These are phyloP conservation scores for Neurospora sp. DNA, from an alignment of 495 filamentous ascomycete species.

Conservation along the genomic window DNA sequence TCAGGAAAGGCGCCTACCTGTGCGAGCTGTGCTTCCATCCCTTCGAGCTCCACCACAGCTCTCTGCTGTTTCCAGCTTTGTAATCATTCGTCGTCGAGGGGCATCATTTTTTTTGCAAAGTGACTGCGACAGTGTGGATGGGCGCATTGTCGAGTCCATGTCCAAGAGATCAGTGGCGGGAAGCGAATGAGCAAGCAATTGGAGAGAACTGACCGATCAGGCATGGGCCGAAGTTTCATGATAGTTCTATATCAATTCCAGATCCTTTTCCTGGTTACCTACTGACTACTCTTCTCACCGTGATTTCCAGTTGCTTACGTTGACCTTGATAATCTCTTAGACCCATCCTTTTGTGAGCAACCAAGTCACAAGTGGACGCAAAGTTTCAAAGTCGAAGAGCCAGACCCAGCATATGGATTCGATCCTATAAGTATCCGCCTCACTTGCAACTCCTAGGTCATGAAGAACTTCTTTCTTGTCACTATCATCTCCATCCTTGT, in stretches of 20 bases:
- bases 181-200: background rate
- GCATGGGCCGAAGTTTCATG: conserved; percentile 10
- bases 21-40: background rate
- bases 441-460: background rate
- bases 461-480: conserved; percentile 23
- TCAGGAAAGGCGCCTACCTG: background rate
- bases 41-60: background rate
- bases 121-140: too few relatives aligned
- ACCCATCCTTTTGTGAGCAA: background rate
- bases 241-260: conserved; percentile 10
- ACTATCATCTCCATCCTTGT: conserved; percentile 27
- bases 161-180: background rate
- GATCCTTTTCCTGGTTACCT: background rate
- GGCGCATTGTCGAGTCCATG: background rate
- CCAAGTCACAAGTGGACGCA: background rate
- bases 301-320: background rate
- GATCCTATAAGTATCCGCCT: conserved; percentile 6
- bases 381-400: background rate
- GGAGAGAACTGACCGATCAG: background rate
- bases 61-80: background rate
- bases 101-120: background rate
- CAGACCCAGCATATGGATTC: background rate
- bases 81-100: background rate
- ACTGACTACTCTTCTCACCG: background rate
- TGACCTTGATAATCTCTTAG: background rate